These are phyloP conservation scores for Macrolepiota albuminosa DNA, from an alignment of 768 basidiomycete genomes.

Conservation along the genomic window DNA sequence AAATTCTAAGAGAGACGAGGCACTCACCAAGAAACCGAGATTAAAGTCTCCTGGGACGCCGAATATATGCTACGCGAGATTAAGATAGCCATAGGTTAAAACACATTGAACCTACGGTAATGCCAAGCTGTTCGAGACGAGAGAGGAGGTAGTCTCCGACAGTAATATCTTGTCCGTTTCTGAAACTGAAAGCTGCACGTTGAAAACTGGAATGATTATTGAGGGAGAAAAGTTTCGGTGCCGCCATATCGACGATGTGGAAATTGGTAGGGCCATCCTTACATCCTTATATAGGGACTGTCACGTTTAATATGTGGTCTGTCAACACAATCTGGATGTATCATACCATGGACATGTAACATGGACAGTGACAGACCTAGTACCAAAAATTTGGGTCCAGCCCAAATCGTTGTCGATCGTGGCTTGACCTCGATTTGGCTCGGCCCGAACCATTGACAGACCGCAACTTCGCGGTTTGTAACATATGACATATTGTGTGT, in stretches of 20 bases:
- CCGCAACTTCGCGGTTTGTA: neutral
- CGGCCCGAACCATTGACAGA: neutral
- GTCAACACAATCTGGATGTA: neutral
- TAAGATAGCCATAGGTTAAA: neutral
- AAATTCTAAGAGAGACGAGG: neutral
- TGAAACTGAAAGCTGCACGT: conserved; percentile 37
- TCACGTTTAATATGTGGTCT: neutral
- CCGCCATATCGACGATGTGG: conserved; percentile 13
- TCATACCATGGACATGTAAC: neutral
- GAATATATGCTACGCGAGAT: conserved; percentile 56
- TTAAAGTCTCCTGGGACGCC: conserved; percentile 87
- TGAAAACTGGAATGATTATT: conserved; percentile 43
- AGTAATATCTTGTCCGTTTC: conserved; percentile 36
- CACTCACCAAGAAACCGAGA: conserved; percentile 53
- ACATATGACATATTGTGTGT: neutral
- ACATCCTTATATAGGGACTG: neutral
- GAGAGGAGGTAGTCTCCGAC: conserved; percentile 53
- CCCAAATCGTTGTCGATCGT: neutral
- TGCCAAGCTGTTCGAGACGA: conserved; percentile 54
- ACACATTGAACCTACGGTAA: conserved; percentile 34
- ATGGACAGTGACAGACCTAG: neutral
- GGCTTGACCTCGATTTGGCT: neutral
- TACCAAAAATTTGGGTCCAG: neutral
- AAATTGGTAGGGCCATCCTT: neutral
- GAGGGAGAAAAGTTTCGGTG: conserved; percentile 27